Evolutionary conservation across 2,329 filamentous ascomycete species (phyloP).

Genomic region (Didymella glomerata): DNA sequence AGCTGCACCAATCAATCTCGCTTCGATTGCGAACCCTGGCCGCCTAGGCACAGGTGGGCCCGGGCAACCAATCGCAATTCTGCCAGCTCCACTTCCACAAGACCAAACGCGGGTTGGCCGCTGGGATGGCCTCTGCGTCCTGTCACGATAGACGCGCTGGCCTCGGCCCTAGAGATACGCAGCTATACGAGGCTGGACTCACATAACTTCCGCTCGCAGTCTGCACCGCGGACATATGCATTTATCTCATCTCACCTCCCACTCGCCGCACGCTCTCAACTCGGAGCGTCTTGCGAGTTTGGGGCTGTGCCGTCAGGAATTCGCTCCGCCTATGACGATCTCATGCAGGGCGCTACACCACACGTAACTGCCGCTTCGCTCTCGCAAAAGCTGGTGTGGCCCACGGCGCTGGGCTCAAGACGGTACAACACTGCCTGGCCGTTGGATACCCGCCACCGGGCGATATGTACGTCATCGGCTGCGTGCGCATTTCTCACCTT

Average conservation of each 20-base stretch:
- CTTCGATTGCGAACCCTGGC: constrained; percentile 16
- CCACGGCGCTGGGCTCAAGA: constrained; percentile 2
- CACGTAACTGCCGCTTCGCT: constrained; percentile 5
- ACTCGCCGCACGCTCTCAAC: constrained; percentile 15
- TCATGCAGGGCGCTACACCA: constrained; percentile 29
- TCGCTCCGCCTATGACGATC: constrained; percentile 29
- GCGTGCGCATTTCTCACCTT: not conserved
- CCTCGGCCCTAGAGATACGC: constrained; percentile 6
- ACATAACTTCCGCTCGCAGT: not conserved
- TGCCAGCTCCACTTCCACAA: constrained; percentile 20
- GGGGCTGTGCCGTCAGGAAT: constrained; percentile 18
- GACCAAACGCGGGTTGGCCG: constrained; percentile 11
- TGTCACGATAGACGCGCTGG: constrained; percentile 5
- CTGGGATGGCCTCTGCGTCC: constrained; percentile 1
- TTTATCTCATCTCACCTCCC: constrained; percentile 20
- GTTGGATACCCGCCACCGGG: constrained; percentile 6
- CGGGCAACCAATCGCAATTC: constrained; percentile 10
- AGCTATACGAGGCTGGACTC: not conserved
- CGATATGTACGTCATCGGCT: constrained; percentile 12
- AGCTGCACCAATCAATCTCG: constrained; percentile 30
- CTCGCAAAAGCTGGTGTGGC: constrained; percentile 5
- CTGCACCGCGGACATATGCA: not conserved
- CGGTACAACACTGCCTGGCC: constrained; percentile 3
- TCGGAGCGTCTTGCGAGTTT: constrained; percentile 10
- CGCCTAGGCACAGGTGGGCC: not conserved